Evolutionary conservation across 2,329 filamentous ascomycete genomes (phyloP), one percentile per base, ranked within the genome.

Genomic region (Chaetothyriales sp.): DNA sequence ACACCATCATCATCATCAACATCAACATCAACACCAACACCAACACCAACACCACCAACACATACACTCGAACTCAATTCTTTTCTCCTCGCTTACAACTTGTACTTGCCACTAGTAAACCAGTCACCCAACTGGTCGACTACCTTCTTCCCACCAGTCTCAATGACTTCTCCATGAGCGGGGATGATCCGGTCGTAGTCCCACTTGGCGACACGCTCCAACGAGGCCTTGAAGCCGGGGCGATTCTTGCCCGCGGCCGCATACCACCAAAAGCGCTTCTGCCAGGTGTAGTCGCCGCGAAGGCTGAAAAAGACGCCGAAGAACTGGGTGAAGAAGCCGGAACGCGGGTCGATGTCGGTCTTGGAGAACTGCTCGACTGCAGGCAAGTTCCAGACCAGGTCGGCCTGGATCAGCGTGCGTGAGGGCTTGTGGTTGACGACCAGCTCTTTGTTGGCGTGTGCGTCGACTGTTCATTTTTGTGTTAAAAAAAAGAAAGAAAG

Each of bases 81-180:
- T 25, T 6, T 6, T 25, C 22, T 25, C 22, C 6, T 6, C 22
- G 6, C 3, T 25, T 50, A 49, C 18, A 32, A 51, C 49, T 65
- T 65, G 55, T 65, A 65, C 51, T 64, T 63, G 46, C 65, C 69
- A 51, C 78, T 70, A 62, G 94, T 64, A 70, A 93, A 85, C 88
- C 89, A 95, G 60, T 77, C 76, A 68, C 94, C 86, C 10, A 93
- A 74, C 65, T 84, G 86, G 61, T 76, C 71, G 58, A 90, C 94
- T 15, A 85, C 72, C 9, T 75, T 76, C 73, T 93, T 95, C 8
- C 77, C 88, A 2, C 73, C 77, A 1, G 64, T 75, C 65, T 92
- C 83, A 57, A 96, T 80, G 15, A 85, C 81, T 69, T 98, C 92
- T 7, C 92, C 92, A 68, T 98, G 92, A 65, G 90, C 96, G 0